Evolutionary conservation across 306 rosid genomes (phyloP).

Genomic region (Abrus pulchellus): DNA sequence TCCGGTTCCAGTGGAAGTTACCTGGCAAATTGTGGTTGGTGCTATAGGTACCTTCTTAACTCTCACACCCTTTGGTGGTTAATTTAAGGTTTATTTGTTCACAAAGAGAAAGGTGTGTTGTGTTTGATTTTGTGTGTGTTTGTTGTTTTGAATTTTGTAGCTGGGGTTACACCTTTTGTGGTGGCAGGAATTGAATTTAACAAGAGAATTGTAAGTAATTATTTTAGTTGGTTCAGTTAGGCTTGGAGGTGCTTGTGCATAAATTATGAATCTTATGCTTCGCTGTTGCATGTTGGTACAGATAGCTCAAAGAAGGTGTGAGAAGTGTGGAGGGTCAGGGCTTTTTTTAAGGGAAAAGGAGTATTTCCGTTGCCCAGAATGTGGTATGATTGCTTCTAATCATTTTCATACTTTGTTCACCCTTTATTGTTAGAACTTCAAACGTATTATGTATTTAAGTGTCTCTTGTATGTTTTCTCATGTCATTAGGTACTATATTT

Average conservation of each 20-base stretch:
- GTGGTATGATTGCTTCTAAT: constrained; percentile 62
- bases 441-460: background rate
- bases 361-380: constrained; percentile 78
- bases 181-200: constrained; percentile 93
- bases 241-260: background rate
- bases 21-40: constrained; percentile 63
- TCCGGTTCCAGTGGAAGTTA: constrained; percentile 52
- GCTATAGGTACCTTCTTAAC: constrained; percentile 41
- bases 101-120: constrained; percentile 11
- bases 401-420: background rate
- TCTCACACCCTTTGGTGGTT: background rate
- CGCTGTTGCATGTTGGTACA: constrained; percentile 41
- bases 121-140: constrained; percentile 24
- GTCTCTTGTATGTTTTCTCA: background rate
- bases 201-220: constrained; percentile 83
- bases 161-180: constrained; percentile 88
- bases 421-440: background rate
- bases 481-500: background rate
- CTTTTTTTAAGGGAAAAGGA: constrained; percentile 68
- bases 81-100: background rate
- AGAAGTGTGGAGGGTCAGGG: constrained; percentile 87
- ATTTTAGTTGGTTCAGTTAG: background rate
- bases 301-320: constrained; percentile 80
- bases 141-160: constrained; percentile 53
- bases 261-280: constrained; percentile 6